phyloP scores from a whole-genome alignment of 2,329 filamentous ascomycete species.

The Fusarium subglutinans region DNA sequence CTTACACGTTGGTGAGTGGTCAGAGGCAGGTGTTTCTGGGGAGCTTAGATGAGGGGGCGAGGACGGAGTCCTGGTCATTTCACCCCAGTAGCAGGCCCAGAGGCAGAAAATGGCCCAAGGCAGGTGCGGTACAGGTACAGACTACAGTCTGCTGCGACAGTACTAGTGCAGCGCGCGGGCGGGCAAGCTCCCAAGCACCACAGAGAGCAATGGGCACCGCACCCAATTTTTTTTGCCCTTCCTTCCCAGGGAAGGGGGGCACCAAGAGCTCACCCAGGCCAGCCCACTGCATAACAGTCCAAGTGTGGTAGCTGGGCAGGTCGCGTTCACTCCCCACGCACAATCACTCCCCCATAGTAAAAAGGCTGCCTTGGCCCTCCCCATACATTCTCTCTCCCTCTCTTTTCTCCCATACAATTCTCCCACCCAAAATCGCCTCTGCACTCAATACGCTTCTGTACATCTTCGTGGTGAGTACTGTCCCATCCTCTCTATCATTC shows the following conservation, averaged over 20 bases:
- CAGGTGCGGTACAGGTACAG: conserved; percentile 36
- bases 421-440: conserved; percentile 61
- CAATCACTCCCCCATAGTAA: conserved; percentile 73
- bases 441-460: conserved; percentile 53
- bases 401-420: conserved; percentile 71
- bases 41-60: conserved; percentile 38
- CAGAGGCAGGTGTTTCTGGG: conserved; percentile 30
- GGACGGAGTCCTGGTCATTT: conserved; percentile 32
- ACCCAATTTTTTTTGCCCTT: conserved; percentile 40
- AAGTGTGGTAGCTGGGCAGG: conserved; percentile 43
- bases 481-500: conserved; percentile 27
- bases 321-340: conserved; percentile 50
- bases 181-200: conserved; percentile 29
- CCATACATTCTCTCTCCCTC: conserved; percentile 64
- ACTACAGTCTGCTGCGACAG: conserved; percentile 31
- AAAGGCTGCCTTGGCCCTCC: conserved; percentile 66
- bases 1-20: conserved; percentile 38
- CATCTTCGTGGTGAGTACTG: conserved; percentile 62
- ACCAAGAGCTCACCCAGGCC: conserved; percentile 37
- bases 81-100: conserved; percentile 27
- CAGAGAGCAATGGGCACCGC: conserved; percentile 35
- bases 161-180: conserved; percentile 33
- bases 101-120: conserved; percentile 25
- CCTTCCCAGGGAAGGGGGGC: conserved; percentile 24
- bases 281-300: conserved; percentile 36